Evolutionary conservation across 1,139 yeast genomes (phyloP), one percentile per base, ranked within the genome.

Genomic region (Sugiyamaella castrensis): DNA sequence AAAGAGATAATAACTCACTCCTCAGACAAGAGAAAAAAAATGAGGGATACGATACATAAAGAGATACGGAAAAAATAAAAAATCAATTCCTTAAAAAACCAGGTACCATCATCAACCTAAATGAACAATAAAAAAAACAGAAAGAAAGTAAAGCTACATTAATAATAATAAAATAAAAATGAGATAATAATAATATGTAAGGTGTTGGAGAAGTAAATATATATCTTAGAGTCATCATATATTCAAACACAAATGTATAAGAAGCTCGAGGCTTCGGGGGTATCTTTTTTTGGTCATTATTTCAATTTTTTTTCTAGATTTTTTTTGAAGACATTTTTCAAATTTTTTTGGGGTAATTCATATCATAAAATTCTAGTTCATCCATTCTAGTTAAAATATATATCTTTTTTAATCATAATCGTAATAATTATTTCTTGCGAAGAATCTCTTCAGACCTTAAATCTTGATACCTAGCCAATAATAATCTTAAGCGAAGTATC

Each of bases 401-500:
- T 19, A 5, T 19, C 24, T 19, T 19, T 19, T 4, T 4, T 19
- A 19, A 13, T 6, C 15, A 6, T 31, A n/a, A 13, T 31, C 34
- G 34, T 6, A 31, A 31, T 13, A 31, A 4, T 19, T 5, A 19
- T 19, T 19, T 19, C 13, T 31, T 31, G 12, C 34, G 34, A 31
- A 31, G 15, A 3, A 13, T n/a, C 12, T 31, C 34, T 31, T 31
- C 34, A 3, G 12, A n/a, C 34, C 15, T 31, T 31, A 31, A 31
- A n/a, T 31, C 34, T n/a, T 31, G 34, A 31, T 31, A n/a, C 15
- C 41, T 37, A 11, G 16, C 41, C 7, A 51, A 43, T 37, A 47
- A 19, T 15, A 47, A 48, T 40, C 55, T 56, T 27, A 61, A 54
- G n/a, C 59, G 55, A 8, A 57, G 9, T 33, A 66, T 62, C 47